These are phyloP conservation scores for Pistacia vera DNA, from an alignment of 345 rosid species.

Conservation along the genomic window DNA sequence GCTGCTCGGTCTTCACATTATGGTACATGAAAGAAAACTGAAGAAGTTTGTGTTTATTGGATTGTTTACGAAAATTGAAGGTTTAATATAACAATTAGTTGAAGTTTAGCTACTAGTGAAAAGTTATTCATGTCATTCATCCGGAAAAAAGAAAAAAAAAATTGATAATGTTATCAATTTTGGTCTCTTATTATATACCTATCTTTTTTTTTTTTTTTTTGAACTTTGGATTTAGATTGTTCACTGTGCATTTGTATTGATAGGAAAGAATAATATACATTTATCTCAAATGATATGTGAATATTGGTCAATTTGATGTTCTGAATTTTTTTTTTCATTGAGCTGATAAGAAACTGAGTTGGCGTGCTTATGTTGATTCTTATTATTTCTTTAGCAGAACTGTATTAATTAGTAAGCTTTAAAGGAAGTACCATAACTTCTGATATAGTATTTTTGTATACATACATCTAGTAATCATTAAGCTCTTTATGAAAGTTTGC, in stretches of 20 bases:
- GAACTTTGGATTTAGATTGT: not conserved
- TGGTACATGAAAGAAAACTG: constrained; percentile 15
- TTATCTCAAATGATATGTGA: not conserved
- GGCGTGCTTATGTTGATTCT: not conserved
- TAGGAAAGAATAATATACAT: constrained; percentile 12
- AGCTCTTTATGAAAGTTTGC: not conserved
- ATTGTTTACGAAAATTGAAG: not conserved
- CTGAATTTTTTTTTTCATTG: not conserved
- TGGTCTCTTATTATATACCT: constrained; percentile 1
- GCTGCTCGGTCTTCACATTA: constrained; percentile 64
- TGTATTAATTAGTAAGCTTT: not conserved
- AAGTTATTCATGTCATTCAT: constrained; percentile 11
- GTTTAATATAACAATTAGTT: not conserved
- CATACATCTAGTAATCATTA: not conserved
- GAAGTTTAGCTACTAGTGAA: constrained; percentile 23
- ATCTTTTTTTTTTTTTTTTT: not conserved
- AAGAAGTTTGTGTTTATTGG: not conserved
- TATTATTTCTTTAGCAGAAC: not conserved
- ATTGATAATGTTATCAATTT: constrained; percentile 1
- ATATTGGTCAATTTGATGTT: not conserved
- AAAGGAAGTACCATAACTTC: not conserved
- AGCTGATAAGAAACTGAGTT: not conserved
- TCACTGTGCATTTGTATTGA: constrained; percentile 10
- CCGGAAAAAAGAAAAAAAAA: not conserved
- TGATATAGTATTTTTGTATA: not conserved